Base-by-base conservation (phyloP, 805 yeast species). In the Candida jianshihensis region DNA sequence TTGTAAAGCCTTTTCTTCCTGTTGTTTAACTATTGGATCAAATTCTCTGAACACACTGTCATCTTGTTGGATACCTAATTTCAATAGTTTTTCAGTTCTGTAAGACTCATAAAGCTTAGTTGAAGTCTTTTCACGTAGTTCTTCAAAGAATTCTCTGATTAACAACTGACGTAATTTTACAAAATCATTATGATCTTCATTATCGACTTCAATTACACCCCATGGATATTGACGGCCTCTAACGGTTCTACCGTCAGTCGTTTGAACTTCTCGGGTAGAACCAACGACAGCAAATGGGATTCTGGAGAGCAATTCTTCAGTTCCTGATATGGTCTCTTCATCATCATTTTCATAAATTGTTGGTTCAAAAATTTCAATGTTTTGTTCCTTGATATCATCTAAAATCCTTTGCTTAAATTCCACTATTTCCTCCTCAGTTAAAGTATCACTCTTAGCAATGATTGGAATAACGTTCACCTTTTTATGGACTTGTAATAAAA, bases 241-340 rank as follows among this genome's bases (percentile, higher is more conserved):
- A 31, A 89, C 94, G 17, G 55, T 43, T 58, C 85, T 73, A 29
- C 96, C 96, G 54, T 84, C 92, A 30, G 71, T 58, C 29, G 70
- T 64, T 49, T 78, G 78, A 25, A 83, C 79, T 44, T 76, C 78
- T 40, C 66, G 64, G 17, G 92, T 84, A 17, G 97, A 86, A 17
- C 97, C 98, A 36, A 92, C 84, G 46, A 92, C 81, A 14, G 98
- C 97, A 64, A 86, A 90, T 32, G 99, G 99, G 43, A 86, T 70
- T 51, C 71, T 75, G 34, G 73, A 64, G 62, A 81, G 69, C 47
- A 92, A 73, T 40, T 78, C 81, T 41, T 70, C 69, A 34, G 84
- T 78, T 47, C 78, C 77, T 37, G 68, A 62, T 31, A 70, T 66
- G 17, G 90, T 76, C 59, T 89, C 97, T 43, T 82, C 92, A 55